Conservation (phyloP, 2,329 filamentous ascomycete genomes). For the Hypoxylon sp. region DNA sequence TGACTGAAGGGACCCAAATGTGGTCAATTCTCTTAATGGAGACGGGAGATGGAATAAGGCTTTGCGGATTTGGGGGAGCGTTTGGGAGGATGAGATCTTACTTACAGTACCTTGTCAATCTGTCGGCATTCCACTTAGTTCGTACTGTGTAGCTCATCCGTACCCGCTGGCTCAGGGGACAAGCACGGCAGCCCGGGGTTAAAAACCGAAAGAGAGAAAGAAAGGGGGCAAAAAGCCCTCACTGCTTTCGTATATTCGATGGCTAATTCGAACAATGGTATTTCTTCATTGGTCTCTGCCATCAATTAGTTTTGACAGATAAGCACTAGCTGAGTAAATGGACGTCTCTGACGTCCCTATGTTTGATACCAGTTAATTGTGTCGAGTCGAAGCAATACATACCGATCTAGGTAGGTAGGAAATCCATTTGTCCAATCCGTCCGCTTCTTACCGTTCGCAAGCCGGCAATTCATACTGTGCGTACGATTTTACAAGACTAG, state of each 20-base stretch:
- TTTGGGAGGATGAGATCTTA: conserved; percentile 28
- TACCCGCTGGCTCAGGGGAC: conserved; percentile 19
- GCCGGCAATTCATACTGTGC: conserved; percentile 26
- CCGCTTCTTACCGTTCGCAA: conserved; percentile 14
- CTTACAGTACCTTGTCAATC: conserved; percentile 12
- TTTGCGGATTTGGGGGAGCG: conserved; percentile 27
- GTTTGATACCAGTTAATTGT: conserved; percentile 1
- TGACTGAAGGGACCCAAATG: conserved; percentile 13
- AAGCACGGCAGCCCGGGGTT: conserved; percentile 24
- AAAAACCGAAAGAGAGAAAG: conserved; percentile 10
- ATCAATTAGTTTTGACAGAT: conserved; percentile 13
- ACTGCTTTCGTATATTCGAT: conserved; percentile 2
- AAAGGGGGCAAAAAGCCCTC: conserved; percentile 19
- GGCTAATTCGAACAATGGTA: conserved; percentile 6
- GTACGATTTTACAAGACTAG: conserved; percentile 43
- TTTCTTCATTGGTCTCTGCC: conserved; percentile 10
- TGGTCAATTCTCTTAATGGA: conserved; percentile 23
- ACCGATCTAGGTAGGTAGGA: conserved; percentile 10
- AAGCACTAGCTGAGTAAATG: conserved; percentile 7
- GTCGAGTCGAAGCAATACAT: conserved; percentile 22
- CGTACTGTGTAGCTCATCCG: conserved; percentile 39
- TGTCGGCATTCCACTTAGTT: conserved; percentile 27
- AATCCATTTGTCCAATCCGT: conserved; percentile 1
- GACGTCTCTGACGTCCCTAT: conserved; percentile 6
- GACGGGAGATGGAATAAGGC: conserved; percentile 24